A percentile compares a stretch with the other conserved stretches of the same genome.
phyloP scores from a whole-genome alignment of 352 stramenopile species.

The Globisporangium middletonii region DNA sequence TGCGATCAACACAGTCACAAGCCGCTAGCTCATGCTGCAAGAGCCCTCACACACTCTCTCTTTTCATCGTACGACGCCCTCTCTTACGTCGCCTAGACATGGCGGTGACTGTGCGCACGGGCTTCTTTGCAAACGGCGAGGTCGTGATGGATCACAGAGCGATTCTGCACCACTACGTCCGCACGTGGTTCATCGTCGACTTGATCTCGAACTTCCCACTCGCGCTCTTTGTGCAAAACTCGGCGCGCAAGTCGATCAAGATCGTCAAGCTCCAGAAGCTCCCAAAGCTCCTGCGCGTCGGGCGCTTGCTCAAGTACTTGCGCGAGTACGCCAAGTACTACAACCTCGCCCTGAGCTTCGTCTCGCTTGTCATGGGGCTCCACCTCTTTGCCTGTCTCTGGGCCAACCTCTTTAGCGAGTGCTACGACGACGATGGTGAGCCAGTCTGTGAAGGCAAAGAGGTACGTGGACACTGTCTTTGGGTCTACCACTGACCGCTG shows the following conservation, averaged over 20 bases:
- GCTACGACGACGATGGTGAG: slow-evolving; percentile 22
- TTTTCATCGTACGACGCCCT: neutral
- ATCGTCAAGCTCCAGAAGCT: slow-evolving; percentile 84
- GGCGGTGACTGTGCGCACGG: slow-evolving; percentile 72
- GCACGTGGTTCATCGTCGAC: slow-evolving; percentile 80
- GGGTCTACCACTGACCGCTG: neutral
- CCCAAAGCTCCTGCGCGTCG: slow-evolving; percentile 74
- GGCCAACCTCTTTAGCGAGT: slow-evolving; percentile 68
- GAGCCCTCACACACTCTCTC: neutral
- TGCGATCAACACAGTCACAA: neutral
- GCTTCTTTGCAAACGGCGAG: slow-evolving; percentile 66
- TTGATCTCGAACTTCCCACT: slow-evolving; percentile 82
- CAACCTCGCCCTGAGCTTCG: slow-evolving; percentile 66
- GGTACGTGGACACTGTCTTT: slow-evolving; percentile 13
- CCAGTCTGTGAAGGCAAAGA: slow-evolving; percentile 29
- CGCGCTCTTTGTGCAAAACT: slow-evolving; percentile 47
- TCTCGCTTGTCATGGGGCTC: slow-evolving; percentile 56
- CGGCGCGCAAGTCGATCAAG: slow-evolving; percentile 66
- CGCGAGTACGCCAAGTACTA: slow-evolving; percentile 84
- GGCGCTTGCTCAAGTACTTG: slow-evolving; percentile 67
- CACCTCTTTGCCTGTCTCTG: slow-evolving; percentile 73
- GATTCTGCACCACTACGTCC: slow-evolving; percentile 63
- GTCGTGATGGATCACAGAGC: slow-evolving; percentile 70
- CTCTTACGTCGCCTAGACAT: slow-evolving; percentile 38
- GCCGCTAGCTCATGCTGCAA: neutral